A percentile compares a stretch with the other conserved stretches of the same genome.
phyloP scores from a whole-genome alignment of 345 rosid genomes.

The Boechera divaricarpa region DNA sequence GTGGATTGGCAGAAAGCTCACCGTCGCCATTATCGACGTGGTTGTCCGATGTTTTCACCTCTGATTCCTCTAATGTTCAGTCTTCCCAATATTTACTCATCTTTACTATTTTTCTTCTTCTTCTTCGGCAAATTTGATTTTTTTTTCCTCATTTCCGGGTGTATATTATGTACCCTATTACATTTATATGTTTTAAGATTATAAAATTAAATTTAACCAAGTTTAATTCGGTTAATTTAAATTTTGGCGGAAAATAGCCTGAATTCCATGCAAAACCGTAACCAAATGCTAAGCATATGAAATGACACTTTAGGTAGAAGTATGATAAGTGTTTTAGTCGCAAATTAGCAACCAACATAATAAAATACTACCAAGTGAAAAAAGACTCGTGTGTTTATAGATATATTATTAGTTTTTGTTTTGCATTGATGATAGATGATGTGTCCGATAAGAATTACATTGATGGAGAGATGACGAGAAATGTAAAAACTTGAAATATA shows the following conservation, averaged over 20 bases:
- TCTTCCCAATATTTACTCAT: conserved; percentile 21
- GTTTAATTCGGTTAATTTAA: not conserved
- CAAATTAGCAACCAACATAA: not conserved
- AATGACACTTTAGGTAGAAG: not conserved
- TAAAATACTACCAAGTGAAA: conserved; percentile 5
- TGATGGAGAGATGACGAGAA: conserved; percentile 34
- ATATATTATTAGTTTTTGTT: not conserved
- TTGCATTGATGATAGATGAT: conserved; percentile 27
- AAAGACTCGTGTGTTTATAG: not conserved
- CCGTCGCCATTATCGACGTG: conserved; percentile 46
- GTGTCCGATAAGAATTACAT: conserved; percentile 38
- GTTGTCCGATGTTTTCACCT: conserved; percentile 54
- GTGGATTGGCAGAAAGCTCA: conserved; percentile 43
- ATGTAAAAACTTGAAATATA: conserved; percentile 23
- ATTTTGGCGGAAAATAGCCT: not conserved
- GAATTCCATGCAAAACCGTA: conserved; percentile 1
- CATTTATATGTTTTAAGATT: conserved; percentile 12
- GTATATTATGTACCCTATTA: conserved; percentile 3
- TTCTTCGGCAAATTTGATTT: not conserved
- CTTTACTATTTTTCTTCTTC: conserved; percentile 18
- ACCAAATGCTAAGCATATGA: conserved; percentile 1
- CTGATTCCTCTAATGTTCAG: conserved; percentile 43
- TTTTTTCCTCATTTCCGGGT: not conserved
- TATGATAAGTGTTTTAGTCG: not conserved
- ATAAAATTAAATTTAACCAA: conserved; percentile 7